Base-by-base conservation (phyloP, 2,329 filamentous ascomycete genomes). In the Macrophomina phaseolina region DNA sequence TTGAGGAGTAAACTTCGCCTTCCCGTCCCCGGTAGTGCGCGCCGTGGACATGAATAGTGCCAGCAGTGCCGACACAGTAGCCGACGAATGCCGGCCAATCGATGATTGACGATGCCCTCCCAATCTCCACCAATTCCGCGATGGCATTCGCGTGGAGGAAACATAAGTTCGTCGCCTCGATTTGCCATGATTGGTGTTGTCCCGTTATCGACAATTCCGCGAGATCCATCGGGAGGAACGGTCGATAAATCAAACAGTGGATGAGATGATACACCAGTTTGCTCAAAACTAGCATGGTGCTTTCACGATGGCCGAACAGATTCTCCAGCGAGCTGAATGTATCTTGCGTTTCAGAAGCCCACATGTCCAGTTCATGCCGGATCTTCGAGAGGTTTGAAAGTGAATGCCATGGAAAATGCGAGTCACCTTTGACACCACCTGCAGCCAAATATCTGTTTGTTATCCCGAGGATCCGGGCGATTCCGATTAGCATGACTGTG, bases 171-270 rank as follows among this genome's bases (percentile, higher is more conserved):
- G 92, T 96, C 0, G 93, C 92, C 75, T 96, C 92, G 56, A 96
- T 94, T 75, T 96, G 93, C 93, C 93, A 97, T 34, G 91, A 94
- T 75, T 96, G 92, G 71, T 96, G 91, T 73, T 96, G 92, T 1
- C 91, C 91, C 0, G 87, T 90, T 14, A 91, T 91, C 12, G 91
- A 87, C 6, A 97, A 85, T 76, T 96, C 93, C 30, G 90, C 87
- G 3, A 96, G 83, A 76, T 96, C 91, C 69, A 97, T 91, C 0
- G 93, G 93, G 5, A 97, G 82, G 77, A 97, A 97, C 0, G 92
- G 92, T 16, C 93, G 87, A 74, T 96, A 97, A 51, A 96, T 90
- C 60, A 97, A 83, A 73, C 92, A 96, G 78, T 96, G 91, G 52
- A 95, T 90, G 14, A 95, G 84, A 74, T 97, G 93, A 72, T 95